phyloP scores from a whole-genome alignment of 371 early-diverging fungal genomes.

The Mortierella sp. region DNA sequence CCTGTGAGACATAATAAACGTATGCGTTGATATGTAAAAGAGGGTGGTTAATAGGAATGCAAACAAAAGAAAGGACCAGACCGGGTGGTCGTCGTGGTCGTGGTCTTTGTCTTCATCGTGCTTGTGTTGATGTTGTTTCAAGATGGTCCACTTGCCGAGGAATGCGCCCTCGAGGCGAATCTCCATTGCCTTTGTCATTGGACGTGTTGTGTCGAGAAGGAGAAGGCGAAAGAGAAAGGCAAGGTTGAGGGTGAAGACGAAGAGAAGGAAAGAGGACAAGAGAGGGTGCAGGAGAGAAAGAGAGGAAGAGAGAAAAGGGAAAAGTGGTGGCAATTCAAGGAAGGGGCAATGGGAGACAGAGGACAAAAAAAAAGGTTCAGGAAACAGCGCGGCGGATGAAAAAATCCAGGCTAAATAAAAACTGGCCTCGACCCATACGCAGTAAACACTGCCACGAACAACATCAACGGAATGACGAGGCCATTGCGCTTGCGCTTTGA shows the following conservation, averaged over 20 bases:
- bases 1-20: constrained; percentile 11
- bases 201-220: neutral
- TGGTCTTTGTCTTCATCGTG: neutral
- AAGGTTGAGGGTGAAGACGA: constrained; percentile 27
- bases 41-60: neutral
- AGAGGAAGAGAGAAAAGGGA: neutral
- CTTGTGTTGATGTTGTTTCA: too few species aligned
- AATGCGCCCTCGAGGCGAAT: constrained; percentile 46
- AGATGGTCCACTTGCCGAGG: constrained; percentile 26
- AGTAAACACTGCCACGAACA: too few species aligned
- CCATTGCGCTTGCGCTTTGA: too few species aligned
- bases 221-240: neutral
- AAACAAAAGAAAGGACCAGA: neutral
- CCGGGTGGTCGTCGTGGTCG: neutral
- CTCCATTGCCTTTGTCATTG: constrained; percentile 48
- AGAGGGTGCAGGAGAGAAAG: neutral
- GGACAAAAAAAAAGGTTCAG: neutral
- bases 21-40: neutral
- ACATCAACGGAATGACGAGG: too few species aligned
- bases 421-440: neutral
- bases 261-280: neutral
- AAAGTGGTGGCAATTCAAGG: neutral
- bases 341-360: neutral
- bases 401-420: neutral
- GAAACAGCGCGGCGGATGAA: too few species aligned